Conservation (phyloP, 2,329 filamentous ascomycete genomes). For the Colletotrichum limetticola region DNA sequence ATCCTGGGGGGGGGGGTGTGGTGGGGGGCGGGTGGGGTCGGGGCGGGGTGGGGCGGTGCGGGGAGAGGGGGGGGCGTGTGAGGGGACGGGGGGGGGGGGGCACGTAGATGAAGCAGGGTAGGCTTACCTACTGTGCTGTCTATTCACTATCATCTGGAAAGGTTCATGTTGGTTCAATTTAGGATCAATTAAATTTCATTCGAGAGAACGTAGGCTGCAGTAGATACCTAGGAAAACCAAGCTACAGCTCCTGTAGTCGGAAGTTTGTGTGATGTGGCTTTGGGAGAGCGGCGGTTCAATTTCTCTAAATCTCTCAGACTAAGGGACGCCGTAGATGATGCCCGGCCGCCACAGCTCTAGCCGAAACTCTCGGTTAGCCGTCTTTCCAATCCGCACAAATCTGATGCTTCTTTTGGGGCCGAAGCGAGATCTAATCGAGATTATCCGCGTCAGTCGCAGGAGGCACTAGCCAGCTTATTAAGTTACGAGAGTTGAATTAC, state of each 20-base stretch:
- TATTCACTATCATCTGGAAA: neutral
- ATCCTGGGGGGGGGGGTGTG: too few relatives aligned
- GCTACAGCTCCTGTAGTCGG: neutral
- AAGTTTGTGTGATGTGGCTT: conserved; percentile 1
- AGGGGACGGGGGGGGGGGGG: neutral
- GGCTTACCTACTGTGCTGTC: neutral
- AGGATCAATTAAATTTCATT: neutral
- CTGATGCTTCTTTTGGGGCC: neutral
- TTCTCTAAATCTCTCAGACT: neutral
- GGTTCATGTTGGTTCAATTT: conserved; percentile 18
- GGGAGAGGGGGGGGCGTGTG: too few relatives aligned
- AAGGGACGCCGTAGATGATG: neutral
- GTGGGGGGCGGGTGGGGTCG: too few relatives aligned
- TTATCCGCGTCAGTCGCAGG: neutral
- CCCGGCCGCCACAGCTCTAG: conserved; percentile 13
- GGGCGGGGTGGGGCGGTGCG: too few relatives aligned
- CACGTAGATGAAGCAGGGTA: neutral
- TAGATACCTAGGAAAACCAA: neutral
- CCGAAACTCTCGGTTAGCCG: conserved; percentile 24
- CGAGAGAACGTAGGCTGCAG: neutral
- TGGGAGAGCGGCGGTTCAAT: neutral
- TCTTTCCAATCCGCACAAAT: conserved; percentile 18
- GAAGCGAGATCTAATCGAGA: conserved; percentile 20
- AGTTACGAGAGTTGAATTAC: conserved; percentile 6
- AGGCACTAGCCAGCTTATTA: neutral